Base-by-base conservation (phyloP, 2,329 filamentous ascomycete species). In the Hansfordia pulvinata region DNA sequence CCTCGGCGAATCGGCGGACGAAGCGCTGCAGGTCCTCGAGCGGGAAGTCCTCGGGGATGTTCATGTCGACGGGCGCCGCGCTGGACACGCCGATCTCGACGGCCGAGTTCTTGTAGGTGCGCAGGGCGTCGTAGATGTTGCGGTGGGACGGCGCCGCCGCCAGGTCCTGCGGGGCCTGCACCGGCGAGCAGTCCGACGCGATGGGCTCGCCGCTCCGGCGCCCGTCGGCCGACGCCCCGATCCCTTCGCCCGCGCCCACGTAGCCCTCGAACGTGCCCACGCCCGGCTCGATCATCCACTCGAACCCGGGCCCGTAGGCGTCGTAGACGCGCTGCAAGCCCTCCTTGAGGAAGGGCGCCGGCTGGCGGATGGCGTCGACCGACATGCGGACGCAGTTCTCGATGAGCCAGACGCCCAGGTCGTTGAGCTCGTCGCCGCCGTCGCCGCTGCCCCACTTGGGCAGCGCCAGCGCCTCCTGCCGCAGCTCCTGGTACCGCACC, bases 21-120 rank as follows among this genome's bases (percentile, higher is more conserved):
- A 39, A 38, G 14, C 27, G 7, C 17, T 26, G 11, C 12, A 39
- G 30, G 5, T 21, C 9, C 2, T 30, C 30, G 3, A 39, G 30
- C 4, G 38, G 38, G 30, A 40, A 40, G 19, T 24, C 25, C 25
- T 40, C 38, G 8, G 35, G 29, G 26, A 40, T 40, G 11, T 40
- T 40, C 37, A 39, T 39, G 26, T 40, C 38, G 4, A 40, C 35
- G 7, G 38, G 38, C 8, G 38, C 32, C 8, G 37, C 35, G 32
- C 32, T 38, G 8, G 38, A 39, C 9, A 40, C 20, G 12, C 35
- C 25, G 20, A 36, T 20, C 30, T 37, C 36, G 7, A 34, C 28
- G 17, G 17, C 13, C 6, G 27, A 15, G 13, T 15, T 19, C 11
- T 20, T 17, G 20, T 32, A 36, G 22, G 27, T 33, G n/a, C 27